Evolutionary conservation across 768 basidiomycete species (phyloP).

Genomic region (Dictyophora rubrovolvata): DNA sequence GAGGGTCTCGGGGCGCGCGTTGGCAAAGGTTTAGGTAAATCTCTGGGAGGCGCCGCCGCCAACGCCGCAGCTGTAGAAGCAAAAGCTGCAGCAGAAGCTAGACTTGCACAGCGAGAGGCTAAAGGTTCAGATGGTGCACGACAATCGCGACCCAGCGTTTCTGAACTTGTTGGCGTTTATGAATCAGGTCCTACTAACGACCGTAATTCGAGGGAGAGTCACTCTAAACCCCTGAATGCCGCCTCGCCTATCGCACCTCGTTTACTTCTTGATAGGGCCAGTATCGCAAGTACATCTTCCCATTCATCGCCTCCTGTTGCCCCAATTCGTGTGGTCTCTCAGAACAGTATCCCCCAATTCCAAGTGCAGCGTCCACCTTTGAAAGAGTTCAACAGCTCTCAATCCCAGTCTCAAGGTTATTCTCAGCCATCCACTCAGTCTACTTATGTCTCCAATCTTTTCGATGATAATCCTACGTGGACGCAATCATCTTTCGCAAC

Average conservation of each 20-base stretch:
- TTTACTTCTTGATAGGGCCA: neutral
- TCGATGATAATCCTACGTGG: slow-evolving; percentile 3
- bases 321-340: slow-evolving; percentile 35
- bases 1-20: slow-evolving; percentile 52
- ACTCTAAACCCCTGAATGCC: slow-evolving; percentile 11
- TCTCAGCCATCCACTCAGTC: slow-evolving; percentile 8
- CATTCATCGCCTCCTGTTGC: slow-evolving; percentile 38
- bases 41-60: slow-evolving; percentile 46
- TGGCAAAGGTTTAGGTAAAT: slow-evolving; percentile 51
- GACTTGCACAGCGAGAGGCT: slow-evolving; percentile 47
- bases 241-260: slow-evolving; percentile 24
- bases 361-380: slow-evolving; percentile 15
- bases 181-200: slow-evolving; percentile 22
- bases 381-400: slow-evolving; percentile 16
- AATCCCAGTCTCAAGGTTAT: slow-evolving; percentile 16
- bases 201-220: neutral
- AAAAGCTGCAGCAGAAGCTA: slow-evolving; percentile 56
- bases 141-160: slow-evolving; percentile 41
- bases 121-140: slow-evolving; percentile 17
- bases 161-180: slow-evolving; percentile 44
- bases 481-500: neutral
- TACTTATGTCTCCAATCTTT: slow-evolving; percentile 7
- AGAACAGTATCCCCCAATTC: slow-evolving; percentile 30
- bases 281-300: slow-evolving; percentile 38
- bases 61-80: slow-evolving; percentile 57